Percentiles rank a stretch among this genome's conserved stretches.
These are phyloP conservation scores for Amyloporia xantha DNA, from an alignment of 768 basidiomycete genomes.

Conservation along the genomic window DNA sequence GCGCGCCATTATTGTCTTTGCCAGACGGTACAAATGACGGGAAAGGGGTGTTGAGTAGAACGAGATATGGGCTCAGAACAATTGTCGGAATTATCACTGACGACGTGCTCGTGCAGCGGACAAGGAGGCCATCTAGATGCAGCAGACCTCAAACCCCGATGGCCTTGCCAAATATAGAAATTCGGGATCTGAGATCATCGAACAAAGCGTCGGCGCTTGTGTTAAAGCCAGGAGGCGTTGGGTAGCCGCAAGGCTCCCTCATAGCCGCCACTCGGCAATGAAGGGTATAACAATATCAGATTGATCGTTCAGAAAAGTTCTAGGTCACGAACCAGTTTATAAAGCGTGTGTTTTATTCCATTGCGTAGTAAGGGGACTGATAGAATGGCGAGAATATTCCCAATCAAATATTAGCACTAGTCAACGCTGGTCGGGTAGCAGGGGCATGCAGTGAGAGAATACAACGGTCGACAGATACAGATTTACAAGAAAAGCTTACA, in stretches of 20 bases:
- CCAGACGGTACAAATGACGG: background rate
- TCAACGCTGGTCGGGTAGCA: too few relatives aligned
- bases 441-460: too few relatives aligned
- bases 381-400: background rate
- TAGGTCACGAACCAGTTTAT: background rate
- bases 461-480: background rate
- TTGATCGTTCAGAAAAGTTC: background rate
- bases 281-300: background rate
- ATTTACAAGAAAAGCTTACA: background rate
- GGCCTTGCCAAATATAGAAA: background rate
- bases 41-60: background rate
- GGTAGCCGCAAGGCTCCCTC: too few relatives aligned
- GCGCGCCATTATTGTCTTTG: constrained; percentile 5
- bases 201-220: background rate
- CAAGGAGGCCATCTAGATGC: constrained; percentile 3
- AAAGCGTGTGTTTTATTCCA: background rate
- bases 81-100: background rate
- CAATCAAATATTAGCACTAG: background rate
- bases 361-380: background rate
- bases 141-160: too few relatives aligned
- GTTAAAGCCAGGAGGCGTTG: too few relatives aligned
- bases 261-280: background rate
- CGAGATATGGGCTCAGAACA: background rate
- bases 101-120: background rate
- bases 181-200: background rate